Evolutionary conservation across 306 rosid species (phyloP).

Genomic region (Vicia faba): DNA sequence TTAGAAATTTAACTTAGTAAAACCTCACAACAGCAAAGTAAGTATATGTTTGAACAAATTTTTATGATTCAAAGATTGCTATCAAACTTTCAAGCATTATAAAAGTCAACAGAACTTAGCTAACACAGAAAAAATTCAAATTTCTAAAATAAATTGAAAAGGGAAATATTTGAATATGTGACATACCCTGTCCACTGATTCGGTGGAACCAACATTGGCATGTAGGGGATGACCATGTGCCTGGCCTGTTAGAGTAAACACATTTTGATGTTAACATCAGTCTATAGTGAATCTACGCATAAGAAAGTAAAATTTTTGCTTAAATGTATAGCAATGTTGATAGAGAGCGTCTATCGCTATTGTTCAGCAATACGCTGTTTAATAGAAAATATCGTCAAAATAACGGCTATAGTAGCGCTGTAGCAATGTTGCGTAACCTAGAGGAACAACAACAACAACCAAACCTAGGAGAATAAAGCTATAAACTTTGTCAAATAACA

Average conservation of each 20-base stretch:
- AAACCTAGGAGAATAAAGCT: conserved; percentile 13
- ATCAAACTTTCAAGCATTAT: neutral
- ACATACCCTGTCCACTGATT: conserved; percentile 82
- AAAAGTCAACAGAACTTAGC: conserved; percentile 22
- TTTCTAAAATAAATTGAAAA: conserved; percentile 7
- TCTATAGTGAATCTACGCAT: conserved; percentile 30
- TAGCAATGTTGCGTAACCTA: neutral
- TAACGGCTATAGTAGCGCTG: neutral
- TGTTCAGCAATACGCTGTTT: neutral
- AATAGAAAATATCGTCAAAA: neutral
- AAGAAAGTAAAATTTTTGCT: conserved; percentile 14
- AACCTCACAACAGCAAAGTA: conserved; percentile 13
- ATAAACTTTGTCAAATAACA: conserved; percentile 17
- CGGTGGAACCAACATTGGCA: conserved; percentile 99
- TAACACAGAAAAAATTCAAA: neutral
- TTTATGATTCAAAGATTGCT: conserved; percentile 15
- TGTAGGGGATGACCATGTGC: conserved; percentile 96
- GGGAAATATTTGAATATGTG: neutral
- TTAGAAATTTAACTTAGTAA: conserved; percentile 17
- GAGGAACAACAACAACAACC: conserved; percentile 16
- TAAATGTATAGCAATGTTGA: neutral
- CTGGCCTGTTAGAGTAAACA: conserved; percentile 70
- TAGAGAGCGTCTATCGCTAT: neutral
- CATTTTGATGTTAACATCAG: conserved; percentile 28
- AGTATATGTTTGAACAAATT: conserved; percentile 4